Conservation (phyloP, 768 basidiomycete species). For the Agrocybe chaxingu region DNA sequence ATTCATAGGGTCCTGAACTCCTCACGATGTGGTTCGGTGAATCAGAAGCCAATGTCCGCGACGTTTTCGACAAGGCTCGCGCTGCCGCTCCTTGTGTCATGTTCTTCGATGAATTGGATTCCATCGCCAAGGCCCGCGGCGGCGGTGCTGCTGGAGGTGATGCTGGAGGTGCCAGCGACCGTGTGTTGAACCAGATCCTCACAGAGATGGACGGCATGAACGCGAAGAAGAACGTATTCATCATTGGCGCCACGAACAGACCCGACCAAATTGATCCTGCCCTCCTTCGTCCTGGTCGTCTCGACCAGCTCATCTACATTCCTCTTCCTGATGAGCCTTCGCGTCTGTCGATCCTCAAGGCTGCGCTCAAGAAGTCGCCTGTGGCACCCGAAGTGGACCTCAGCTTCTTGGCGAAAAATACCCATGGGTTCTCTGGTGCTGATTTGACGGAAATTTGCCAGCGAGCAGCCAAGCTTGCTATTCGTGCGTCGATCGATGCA, state of each 20-base stretch:
- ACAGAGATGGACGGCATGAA: slow-evolving; percentile 99
- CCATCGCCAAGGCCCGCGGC: slow-evolving; percentile 97
- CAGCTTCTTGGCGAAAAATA: slow-evolving; percentile 81
- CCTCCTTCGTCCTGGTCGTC: slow-evolving; percentile 92
- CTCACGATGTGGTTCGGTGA: slow-evolving; percentile 99
- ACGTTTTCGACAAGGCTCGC: slow-evolving; percentile 99
- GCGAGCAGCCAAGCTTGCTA: slow-evolving; percentile 94
- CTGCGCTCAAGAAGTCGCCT: slow-evolving; percentile 90
- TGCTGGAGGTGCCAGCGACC: slow-evolving; percentile 94
- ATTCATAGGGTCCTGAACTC: slow-evolving; percentile 80
- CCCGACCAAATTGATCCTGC: slow-evolving; percentile 96
- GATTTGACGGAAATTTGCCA: slow-evolving; percentile 99
- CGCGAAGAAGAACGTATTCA: slow-evolving; percentile 98
- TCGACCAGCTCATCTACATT: slow-evolving; percentile 99
- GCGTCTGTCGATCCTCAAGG: slow-evolving; percentile 87
- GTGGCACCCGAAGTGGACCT: slow-evolving; percentile 82
- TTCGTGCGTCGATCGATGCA: slow-evolving; percentile 90
- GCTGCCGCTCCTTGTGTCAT: slow-evolving; percentile 99
- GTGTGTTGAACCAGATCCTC: slow-evolving; percentile 95
- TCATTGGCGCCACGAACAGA: slow-evolving; percentile 95
- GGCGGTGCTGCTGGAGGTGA: slow-evolving; percentile 78
- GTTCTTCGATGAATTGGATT: slow-evolving; percentile 99
- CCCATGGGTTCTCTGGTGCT: slow-evolving; percentile 98
- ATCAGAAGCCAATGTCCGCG: slow-evolving; percentile 99
- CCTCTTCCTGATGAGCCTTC: slow-evolving; percentile 95